These are phyloP conservation scores for Candida wancherniae DNA, from an alignment of 805 yeast genomes.

Conservation along the genomic window DNA sequence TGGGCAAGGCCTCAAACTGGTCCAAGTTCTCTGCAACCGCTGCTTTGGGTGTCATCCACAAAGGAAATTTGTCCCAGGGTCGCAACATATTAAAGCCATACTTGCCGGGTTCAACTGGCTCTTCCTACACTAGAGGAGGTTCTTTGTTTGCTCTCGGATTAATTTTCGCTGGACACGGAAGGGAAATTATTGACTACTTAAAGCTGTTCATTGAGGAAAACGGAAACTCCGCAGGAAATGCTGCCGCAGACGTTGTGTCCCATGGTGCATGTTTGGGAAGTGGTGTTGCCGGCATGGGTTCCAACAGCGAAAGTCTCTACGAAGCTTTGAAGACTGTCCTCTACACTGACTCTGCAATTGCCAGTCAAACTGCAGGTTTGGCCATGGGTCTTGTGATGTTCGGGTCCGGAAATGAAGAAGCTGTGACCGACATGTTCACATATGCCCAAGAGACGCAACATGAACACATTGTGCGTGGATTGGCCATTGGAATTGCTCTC, in stretches of 20 bases:
- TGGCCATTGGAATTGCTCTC: constrained; percentile 84
- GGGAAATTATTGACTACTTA: constrained; percentile 76
- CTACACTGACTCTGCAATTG: constrained; percentile 85
- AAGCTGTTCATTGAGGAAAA: constrained; percentile 64
- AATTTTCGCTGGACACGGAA: constrained; percentile 94
- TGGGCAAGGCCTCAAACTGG: constrained; percentile 98
- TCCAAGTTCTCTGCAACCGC: constrained; percentile 97
- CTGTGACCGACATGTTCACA: constrained; percentile 72
- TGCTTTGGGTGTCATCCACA: constrained; percentile 94
- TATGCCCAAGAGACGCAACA: constrained; percentile 96
- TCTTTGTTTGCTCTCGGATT: constrained; percentile 89
- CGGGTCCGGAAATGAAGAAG: constrained; percentile 74
- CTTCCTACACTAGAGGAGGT: constrained; percentile 93
- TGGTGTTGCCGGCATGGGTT: constrained; percentile 96
- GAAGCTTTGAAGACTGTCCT: constrained; percentile 80
- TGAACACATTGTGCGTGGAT: constrained; percentile 90
- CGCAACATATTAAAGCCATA: constrained; percentile 83
- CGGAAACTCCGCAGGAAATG: constrained; percentile 60
- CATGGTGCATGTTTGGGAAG: constrained; percentile 96
- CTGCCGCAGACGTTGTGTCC: constrained; percentile 73
- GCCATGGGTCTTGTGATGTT: constrained; percentile 95
- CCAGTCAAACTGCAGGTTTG: constrained; percentile 95
- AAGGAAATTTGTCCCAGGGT: constrained; percentile 91
- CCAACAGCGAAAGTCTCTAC: constrained; percentile 66
- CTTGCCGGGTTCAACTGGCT: constrained; percentile 73